A percentile compares a stretch with the other conserved stretches of the same genome.
phyloP scores from a whole-genome alignment of 805 yeast species.

The Candida argentea region DNA sequence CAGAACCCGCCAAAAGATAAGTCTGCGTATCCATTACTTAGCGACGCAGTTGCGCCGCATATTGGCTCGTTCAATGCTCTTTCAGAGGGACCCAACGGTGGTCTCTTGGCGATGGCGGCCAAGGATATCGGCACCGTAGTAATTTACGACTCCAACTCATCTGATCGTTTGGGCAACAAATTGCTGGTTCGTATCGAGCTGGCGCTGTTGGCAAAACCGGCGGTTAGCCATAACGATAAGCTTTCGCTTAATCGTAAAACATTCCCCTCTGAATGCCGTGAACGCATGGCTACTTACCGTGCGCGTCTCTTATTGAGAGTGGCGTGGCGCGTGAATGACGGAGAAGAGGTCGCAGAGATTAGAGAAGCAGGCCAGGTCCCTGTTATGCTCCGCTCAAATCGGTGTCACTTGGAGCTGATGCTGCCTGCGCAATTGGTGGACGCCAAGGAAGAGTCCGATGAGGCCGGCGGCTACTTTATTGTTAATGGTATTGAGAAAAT shows the following conservation, averaged over 20 bases:
- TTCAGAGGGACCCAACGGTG: slow-evolving; percentile 81
- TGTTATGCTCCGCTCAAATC: slow-evolving; percentile 79
- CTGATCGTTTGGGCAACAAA: slow-evolving; percentile 73
- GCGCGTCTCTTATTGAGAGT: slow-evolving; percentile 72
- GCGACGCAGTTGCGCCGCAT: slow-evolving; percentile 91
- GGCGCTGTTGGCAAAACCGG: slow-evolving; percentile 79
- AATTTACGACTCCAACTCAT: slow-evolving; percentile 71
- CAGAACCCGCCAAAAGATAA: slow-evolving; percentile 83
- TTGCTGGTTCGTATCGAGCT: slow-evolving; percentile 76
- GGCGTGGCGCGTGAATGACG: slow-evolving; percentile 81
- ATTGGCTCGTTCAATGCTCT: slow-evolving; percentile 93
- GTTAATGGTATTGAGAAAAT: slow-evolving; percentile 96
- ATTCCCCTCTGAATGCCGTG: slow-evolving; percentile 77
- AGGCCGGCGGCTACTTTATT: slow-evolving; percentile 91
- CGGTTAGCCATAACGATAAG: slow-evolving; percentile 61
- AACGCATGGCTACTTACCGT: slow-evolving; percentile 74
- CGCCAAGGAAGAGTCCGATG: slow-evolving; percentile 85
- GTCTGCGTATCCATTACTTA: slow-evolving; percentile 69
- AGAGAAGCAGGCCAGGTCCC: slow-evolving; percentile 92
- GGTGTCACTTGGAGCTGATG: slow-evolving; percentile 82
- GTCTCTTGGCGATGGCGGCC: slow-evolving; percentile 74
- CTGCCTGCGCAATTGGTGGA: slow-evolving; percentile 75
- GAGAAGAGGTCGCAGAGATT: slow-evolving; percentile 67
- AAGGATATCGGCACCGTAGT: slow-evolving; percentile 82
- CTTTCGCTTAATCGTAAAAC: slow-evolving; percentile 68